A percentile compares a stretch with the other conserved stretches of the same genome.
Conservation (phyloP, 768 basidiomycete species). For the Suillus americanus region DNA sequence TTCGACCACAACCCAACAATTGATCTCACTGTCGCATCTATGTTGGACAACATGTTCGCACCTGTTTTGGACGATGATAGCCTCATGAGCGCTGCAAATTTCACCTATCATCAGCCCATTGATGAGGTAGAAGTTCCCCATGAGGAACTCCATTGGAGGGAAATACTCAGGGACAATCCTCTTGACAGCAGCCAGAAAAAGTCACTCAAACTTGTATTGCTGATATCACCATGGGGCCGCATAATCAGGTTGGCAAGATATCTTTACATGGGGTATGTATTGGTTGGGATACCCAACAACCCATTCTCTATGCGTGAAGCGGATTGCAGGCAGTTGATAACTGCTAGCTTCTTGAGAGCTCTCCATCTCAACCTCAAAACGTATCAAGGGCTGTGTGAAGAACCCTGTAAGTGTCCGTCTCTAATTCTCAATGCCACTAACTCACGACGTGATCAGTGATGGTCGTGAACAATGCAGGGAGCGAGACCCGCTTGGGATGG, state of each 20-base stretch:
- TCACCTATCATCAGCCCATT: too few species aligned
- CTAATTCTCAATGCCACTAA: not conserved
- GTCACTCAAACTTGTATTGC: not conserved
- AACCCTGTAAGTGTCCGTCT: not conserved
- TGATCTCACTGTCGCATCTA: not conserved
- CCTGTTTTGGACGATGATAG: not conserved
- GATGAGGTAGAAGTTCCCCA: not conserved
- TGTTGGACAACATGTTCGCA: not conserved
- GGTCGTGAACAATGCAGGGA: not conserved
- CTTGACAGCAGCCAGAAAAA: not conserved
- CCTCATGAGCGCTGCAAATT: not conserved
- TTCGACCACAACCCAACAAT: not conserved
- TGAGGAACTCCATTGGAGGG: not conserved
- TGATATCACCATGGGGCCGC: not conserved
- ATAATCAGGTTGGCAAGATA: not conserved
- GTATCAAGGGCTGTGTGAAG: not conserved
- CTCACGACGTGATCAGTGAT: not conserved
- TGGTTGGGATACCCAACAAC: not conserved
- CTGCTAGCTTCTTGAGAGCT: not conserved
- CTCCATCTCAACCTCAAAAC: not conserved
- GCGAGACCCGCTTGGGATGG: not conserved
- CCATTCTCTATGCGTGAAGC: not conserved
- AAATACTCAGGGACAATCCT: not conserved
- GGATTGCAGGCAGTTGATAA: not conserved
- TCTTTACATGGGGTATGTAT: not conserved